These are phyloP conservation scores for Steccherinum ochraceum DNA, from an alignment of 768 basidiomycete genomes.

Conservation along the genomic window DNA sequence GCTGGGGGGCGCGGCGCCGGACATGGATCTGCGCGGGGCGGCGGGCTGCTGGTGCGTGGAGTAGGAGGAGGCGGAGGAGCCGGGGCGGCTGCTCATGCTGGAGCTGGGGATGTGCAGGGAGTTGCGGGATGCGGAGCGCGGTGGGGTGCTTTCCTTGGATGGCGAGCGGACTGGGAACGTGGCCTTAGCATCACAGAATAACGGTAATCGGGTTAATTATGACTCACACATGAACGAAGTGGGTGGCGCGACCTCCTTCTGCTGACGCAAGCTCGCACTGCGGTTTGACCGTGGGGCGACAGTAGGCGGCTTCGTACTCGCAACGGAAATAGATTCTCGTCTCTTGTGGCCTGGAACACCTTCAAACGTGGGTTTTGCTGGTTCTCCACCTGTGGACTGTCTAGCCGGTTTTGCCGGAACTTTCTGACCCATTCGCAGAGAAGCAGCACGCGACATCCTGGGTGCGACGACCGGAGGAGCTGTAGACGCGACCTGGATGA, in stretches of 20 bases:
- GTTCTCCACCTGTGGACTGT: constrained; percentile 6
- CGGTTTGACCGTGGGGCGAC: constrained; percentile 39
- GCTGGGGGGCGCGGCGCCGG: constrained; percentile 2
- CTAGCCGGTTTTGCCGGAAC: constrained; percentile 28
- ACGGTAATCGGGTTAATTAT: constrained; percentile 3
- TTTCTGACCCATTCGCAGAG: constrained; percentile 55
- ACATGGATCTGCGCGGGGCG: background rate
- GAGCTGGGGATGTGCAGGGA: constrained; percentile 3
- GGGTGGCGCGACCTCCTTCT: constrained; percentile 42
- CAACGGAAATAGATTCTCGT: constrained; percentile 65
- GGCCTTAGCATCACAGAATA: too few relatives aligned
- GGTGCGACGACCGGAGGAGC: constrained; percentile 67
- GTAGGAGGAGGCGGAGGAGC: constrained; percentile 10
- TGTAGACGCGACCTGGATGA: constrained; percentile 68
- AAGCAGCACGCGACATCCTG: constrained; percentile 70
- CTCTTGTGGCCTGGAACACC: constrained; percentile 85
- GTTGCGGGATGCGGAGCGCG: constrained; percentile 12
- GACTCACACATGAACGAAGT: constrained; percentile 65
- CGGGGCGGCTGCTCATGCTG: constrained; percentile 7
- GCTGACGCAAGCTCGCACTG: constrained; percentile 34
- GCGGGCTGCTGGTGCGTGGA: background rate
- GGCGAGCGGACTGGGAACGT: constrained; percentile 40
- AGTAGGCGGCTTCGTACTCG: constrained; percentile 38
- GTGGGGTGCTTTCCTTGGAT: constrained; percentile 24
- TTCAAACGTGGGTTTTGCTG: constrained; percentile 50